These are phyloP conservation scores for Brassica nigra DNA, from an alignment of 345 rosid genomes.

Conservation along the genomic window DNA sequence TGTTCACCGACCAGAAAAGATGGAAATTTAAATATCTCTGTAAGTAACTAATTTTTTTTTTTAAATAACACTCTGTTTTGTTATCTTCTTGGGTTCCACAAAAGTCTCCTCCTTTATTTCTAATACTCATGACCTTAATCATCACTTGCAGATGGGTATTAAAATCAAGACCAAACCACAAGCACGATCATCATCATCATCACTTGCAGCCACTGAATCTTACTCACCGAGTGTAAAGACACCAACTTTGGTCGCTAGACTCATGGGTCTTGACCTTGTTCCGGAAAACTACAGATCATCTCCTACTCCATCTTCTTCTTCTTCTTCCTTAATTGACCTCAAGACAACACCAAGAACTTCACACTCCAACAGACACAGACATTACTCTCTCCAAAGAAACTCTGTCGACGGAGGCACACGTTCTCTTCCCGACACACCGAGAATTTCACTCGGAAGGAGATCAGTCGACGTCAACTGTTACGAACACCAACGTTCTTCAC, in stretches of 20 bases:
- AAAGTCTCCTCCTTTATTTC: conserved; percentile 17
- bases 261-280: conserved; percentile 94
- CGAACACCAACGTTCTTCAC: conserved; percentile 66
- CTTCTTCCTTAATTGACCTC: conserved; percentile 31
- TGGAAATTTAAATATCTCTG: conserved; percentile 54
- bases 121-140: conserved; percentile 35
- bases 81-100: conserved; percentile 37
- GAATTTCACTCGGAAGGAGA: conserved; percentile 74
- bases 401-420: conserved; percentile 55
- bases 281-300: conserved; percentile 61
- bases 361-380: conserved; percentile 35
- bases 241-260: conserved; percentile 82
- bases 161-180: conserved; percentile 63
- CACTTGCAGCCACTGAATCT: conserved; percentile 25
- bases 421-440: conserved; percentile 84
- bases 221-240: conserved; percentile 75
- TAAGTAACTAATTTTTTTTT: conserved; percentile 42
- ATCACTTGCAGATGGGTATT: conserved; percentile 57
- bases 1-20: conserved; percentile 43
- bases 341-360: conserved; percentile 31
- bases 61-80: conserved; percentile 25
- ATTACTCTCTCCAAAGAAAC: conserved; percentile 43
- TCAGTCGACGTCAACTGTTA: conserved; percentile 61
- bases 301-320: conserved; percentile 44
- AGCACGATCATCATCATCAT: conserved; percentile 41